These are phyloP conservation scores for Botryosphaeria agaves DNA, from an alignment of 2,329 filamentous ascomycete species.

Conservation along the genomic window DNA sequence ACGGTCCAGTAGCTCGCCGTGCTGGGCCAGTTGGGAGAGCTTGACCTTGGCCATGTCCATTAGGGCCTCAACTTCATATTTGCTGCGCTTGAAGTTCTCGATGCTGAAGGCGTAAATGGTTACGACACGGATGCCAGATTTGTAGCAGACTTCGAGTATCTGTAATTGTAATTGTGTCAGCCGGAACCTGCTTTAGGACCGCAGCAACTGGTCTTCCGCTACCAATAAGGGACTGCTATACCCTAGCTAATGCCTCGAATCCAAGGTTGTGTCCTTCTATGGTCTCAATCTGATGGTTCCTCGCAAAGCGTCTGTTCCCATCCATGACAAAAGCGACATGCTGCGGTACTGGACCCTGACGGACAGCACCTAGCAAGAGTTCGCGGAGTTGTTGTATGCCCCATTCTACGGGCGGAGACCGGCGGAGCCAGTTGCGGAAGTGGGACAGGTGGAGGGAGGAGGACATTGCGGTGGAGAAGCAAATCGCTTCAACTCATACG, in stretches of 20 bases:
- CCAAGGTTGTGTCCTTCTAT: slow-evolving; percentile 91
- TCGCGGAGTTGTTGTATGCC: slow-evolving; percentile 62
- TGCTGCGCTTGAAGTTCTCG: slow-evolving; percentile 94
- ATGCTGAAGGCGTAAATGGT: slow-evolving; percentile 98
- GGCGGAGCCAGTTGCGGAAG: slow-evolving; percentile 58
- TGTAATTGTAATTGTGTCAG: too few species aligned
- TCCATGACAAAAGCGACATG: slow-evolving; percentile 99
- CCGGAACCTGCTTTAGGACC: too few species aligned
- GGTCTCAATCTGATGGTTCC: slow-evolving; percentile 82
- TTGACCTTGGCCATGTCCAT: slow-evolving; percentile 98
- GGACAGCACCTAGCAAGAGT: slow-evolving; percentile 71
- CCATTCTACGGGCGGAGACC: slow-evolving; percentile 87
- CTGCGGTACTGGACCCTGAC: slow-evolving; percentile 79
- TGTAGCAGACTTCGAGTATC: slow-evolving; percentile 97
- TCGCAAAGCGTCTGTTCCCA: slow-evolving; percentile 84
- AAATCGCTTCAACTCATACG: too few species aligned
- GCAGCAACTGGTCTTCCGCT: background rate
- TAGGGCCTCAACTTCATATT: slow-evolving; percentile 88
- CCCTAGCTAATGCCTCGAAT: slow-evolving; percentile 83
- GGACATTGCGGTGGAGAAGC: slow-evolving; percentile 10
- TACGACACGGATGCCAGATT: slow-evolving; percentile 87
- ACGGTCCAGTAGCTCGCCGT: slow-evolving; percentile 80
- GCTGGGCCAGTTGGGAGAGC: slow-evolving; percentile 75
- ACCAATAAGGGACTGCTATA: slow-evolving; percentile 23
- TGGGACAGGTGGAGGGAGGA: slow-evolving; percentile 40